Evolutionary conservation across 73 alveolate species (phyloP), one percentile per base, ranked within the genome.

Genomic region (Stentor coeruleus): DNA sequence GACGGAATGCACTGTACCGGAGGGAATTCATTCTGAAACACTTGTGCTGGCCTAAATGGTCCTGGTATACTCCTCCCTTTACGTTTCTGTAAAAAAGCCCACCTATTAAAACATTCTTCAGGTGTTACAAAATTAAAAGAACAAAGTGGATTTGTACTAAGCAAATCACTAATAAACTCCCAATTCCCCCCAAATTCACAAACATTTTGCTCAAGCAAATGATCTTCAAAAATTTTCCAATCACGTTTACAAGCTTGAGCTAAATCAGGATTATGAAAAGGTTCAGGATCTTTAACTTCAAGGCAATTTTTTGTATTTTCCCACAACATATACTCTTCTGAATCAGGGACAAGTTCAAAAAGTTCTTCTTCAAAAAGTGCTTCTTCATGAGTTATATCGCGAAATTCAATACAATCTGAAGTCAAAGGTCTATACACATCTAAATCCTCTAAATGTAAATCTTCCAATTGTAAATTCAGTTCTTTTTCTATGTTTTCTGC

Each of bases 361-460:
- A 66, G 39, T 40, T 66, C 79, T 66, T 66, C 37, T 20, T 66
- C 79, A 66, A 66, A 11, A 26, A 66, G 26, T 66, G n/a, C n/a
- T 66, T 66, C 79, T 66, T 66, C 79, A 66, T 66, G 39, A 15
- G 79, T 66, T 20, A 66, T 66, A 11, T 66, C 79, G n/a, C 79
- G n/a, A 31, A 66, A 66, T 2, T 66, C 79, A 11, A 20, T 20
- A 20, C 15, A 20, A 33, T 66, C 37, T 28, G 2, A 28, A 11
- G 39, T 20, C 15, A 66, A 33, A 26, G 79, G 79, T 28, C 40
- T 26, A 33, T 66, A 66, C 0, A 66, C 37, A 33, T 66, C 79
- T 14, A 66, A 11, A 33, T 66, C 79, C 33, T 66, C 79, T 40
- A 66, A 66, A 33, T 66, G 79, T 15, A 66, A 33, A 26, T 20